A percentile compares a stretch with the other conserved stretches of the same genome.
Evolutionary conservation across 495 filamentous ascomycete genomes (phyloP).

Genomic region (Amniculicola lignicola): DNA sequence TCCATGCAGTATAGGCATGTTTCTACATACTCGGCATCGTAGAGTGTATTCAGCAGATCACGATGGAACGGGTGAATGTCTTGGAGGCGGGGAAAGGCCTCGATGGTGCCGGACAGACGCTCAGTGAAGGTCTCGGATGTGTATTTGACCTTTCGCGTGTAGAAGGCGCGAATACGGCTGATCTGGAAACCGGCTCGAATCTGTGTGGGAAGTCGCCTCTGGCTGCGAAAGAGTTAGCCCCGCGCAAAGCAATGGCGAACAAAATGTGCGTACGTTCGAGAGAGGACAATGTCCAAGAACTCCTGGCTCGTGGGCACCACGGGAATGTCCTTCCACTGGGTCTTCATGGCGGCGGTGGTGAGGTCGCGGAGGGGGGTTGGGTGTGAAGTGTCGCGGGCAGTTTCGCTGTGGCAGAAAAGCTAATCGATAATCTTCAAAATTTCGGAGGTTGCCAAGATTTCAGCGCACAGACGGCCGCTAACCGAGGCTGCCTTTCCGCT

Average conservation of each 20-base stretch:
- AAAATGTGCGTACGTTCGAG: conserved; percentile 40
- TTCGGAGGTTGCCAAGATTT: conserved; percentile 5
- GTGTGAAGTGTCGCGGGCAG: neutral
- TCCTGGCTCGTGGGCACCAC: conserved; percentile 93
- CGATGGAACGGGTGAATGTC: conserved; percentile 98
- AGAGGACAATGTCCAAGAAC: conserved; percentile 95
- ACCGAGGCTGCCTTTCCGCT: neutral
- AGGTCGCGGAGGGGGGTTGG: neutral
- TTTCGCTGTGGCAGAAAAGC: neutral
- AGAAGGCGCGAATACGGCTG: conserved; percentile 77
- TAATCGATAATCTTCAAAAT: conserved; percentile 14
- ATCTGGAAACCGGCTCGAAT: conserved; percentile 97
- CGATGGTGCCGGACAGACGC: conserved; percentile 82
- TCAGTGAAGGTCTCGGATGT: conserved; percentile 70
- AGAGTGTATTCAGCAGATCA: conserved; percentile 76
- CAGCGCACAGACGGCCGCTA: neutral
- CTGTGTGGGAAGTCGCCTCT: conserved; percentile 91
- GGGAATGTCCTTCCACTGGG: conserved; percentile 74
- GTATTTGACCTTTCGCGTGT: conserved; percentile 8
- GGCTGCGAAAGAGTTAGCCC: conserved; percentile 56
- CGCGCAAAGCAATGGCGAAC: neutral
- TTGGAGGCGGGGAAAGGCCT: conserved; percentile 88
- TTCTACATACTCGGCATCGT: conserved; percentile 70
- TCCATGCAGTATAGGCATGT: neutral
- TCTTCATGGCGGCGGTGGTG: conserved; percentile 54